phyloP scores from a whole-genome alignment of 169 alveolate genomes.

The Plasmodium fragile region DNA sequence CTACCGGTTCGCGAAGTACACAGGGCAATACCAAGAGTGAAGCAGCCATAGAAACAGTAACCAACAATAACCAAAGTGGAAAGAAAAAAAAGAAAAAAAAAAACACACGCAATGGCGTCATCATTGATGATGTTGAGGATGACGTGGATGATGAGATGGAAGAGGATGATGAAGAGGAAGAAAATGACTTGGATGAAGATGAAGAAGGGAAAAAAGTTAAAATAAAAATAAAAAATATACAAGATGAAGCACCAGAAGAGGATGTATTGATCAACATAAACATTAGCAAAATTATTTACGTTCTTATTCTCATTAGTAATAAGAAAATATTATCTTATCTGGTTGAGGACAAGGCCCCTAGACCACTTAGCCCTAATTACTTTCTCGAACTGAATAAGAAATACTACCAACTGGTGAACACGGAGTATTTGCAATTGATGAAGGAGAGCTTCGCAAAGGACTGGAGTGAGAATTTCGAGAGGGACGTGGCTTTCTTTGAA shows the following conservation, averaged over 20 bases:
- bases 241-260: constrained; percentile 10
- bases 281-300: constrained; percentile 37
- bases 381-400: constrained; percentile 44
- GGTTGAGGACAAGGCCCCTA: background rate
- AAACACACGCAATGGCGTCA: background rate
- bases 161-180: constrained; percentile 15
- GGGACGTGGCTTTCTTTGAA: constrained; percentile 29
- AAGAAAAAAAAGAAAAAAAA: background rate
- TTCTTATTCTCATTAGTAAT: constrained; percentile 30
- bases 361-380: constrained; percentile 8
- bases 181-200: constrained; percentile 8
- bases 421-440: constrained; percentile 16
- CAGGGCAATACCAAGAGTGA: background rate
- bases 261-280: constrained; percentile 54
- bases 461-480: constrained; percentile 13
- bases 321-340: constrained; percentile 30
- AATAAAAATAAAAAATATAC: background rate
- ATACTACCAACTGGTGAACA: constrained; percentile 28
- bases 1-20: background rate
- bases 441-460: constrained; percentile 30
- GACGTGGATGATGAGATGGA: background rate
- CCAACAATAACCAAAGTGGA: background rate
- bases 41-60: background rate
- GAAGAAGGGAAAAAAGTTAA: constrained; percentile 13
- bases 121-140: background rate